phyloP scores from a whole-genome alignment of 805 yeast species.

The Candida oleophila region DNA sequence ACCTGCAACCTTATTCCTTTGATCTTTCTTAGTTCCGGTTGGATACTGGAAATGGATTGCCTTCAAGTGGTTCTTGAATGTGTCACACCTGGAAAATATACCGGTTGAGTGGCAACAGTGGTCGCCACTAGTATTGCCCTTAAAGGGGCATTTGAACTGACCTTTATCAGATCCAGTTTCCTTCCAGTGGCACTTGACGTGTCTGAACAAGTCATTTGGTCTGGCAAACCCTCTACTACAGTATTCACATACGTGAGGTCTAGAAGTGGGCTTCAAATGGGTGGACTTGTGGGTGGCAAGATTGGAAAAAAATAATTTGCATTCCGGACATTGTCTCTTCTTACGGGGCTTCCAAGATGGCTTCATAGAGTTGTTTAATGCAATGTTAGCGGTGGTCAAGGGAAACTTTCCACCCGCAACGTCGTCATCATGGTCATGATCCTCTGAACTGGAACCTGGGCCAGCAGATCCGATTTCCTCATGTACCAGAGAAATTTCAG shows the following conservation, averaged over 20 bases:
- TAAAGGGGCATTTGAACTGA: conserved; percentile 80
- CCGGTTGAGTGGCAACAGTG: conserved; percentile 79
- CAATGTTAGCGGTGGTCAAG: not conserved
- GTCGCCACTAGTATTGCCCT: conserved; percentile 26
- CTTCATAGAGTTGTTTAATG: not conserved
- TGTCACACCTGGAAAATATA: conserved; percentile 84
- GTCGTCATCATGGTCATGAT: not conserved
- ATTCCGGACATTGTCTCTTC: conserved; percentile 72
- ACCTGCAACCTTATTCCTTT: conserved; percentile 68
- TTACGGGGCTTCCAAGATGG: conserved; percentile 47
- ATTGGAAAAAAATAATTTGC: conserved; percentile 68
- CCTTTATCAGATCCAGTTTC: conserved; percentile 65
- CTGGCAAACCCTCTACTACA: conserved; percentile 87
- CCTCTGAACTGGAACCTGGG: not conserved
- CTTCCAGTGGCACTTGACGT: conserved; percentile 81
- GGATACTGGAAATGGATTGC: conserved; percentile 91
- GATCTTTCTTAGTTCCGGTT: conserved; percentile 76
- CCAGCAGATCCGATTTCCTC: not conserved
- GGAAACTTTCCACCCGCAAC: not conserved
- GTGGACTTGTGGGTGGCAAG: conserved; percentile 82
- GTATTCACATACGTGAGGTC: conserved; percentile 76
- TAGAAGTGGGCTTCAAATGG: conserved; percentile 65
- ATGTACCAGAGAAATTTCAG: not conserved
- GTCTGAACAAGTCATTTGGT: conserved; percentile 82
- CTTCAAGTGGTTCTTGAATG: conserved; percentile 86